Conservation (phyloP, 495 filamentous ascomycete species). For the Penicillium diatomitis region DNA sequence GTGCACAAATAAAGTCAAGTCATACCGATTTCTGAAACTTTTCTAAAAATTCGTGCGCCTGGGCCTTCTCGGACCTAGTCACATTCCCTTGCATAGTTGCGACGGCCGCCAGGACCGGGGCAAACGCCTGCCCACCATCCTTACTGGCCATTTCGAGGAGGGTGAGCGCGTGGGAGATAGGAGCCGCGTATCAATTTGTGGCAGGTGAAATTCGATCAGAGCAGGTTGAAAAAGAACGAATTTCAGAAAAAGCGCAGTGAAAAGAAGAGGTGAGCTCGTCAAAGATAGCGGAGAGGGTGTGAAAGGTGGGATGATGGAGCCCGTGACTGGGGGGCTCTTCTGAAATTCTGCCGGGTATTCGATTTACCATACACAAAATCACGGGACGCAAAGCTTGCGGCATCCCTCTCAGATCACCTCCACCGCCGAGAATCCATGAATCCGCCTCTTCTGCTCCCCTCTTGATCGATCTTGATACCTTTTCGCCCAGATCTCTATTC, state of each 20-base stretch:
- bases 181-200: too few relatives aligned
- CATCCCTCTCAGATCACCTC: not conserved
- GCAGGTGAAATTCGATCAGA: slow-evolving; percentile 3
- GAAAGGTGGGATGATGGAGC: slow-evolving; percentile 33
- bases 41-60: slow-evolving; percentile 83
- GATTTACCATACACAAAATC: slow-evolving; percentile 19
- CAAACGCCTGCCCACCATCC: slow-evolving; percentile 58
- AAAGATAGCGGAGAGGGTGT: slow-evolving; percentile 9
- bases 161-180: slow-evolving; percentile 5
- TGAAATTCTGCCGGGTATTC: slow-evolving; percentile 6
- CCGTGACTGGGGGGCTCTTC: slow-evolving; percentile 12
- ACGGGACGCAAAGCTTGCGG: slow-evolving; percentile 19
- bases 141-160: slow-evolving; percentile 59
- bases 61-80: slow-evolving; percentile 72
- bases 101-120: slow-evolving; percentile 78
- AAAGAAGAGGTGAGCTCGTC: slow-evolving; percentile 1
- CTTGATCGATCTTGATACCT: not conserved
- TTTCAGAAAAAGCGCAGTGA: slow-evolving; percentile 3
- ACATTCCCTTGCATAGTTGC: slow-evolving; percentile 82
- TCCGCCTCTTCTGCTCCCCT: not conserved
- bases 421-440: not conserved
- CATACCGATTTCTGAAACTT: slow-evolving; percentile 97
- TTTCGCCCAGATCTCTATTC: not conserved
- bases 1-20: slow-evolving; percentile 4
- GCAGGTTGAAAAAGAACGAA: slow-evolving; percentile 7